Percentiles rank a stretch among this genome's conserved stretches.
Evolutionary conservation across 192 early-diverging fungal genomes (phyloP).

Genomic region (Backusella tarrabulga): DNA sequence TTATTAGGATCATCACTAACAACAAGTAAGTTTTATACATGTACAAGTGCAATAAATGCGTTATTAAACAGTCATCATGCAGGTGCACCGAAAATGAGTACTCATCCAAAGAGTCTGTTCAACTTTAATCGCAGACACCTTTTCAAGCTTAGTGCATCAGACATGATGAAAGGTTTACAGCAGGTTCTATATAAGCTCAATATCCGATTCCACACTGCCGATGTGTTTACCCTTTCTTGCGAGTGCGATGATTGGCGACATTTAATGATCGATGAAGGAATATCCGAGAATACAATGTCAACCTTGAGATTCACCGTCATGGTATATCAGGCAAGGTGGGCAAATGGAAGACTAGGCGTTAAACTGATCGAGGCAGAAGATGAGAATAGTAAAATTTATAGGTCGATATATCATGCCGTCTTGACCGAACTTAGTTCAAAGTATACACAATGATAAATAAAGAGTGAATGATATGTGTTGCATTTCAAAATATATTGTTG

Average conservation of each 20-base stretch:
- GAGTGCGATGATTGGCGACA: not conserved
- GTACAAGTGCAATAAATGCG: not conserved
- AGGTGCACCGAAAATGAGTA: not conserved
- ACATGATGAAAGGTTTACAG: constrained; percentile 13
- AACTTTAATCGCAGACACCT: constrained; percentile 23
- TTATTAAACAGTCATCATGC: too few species aligned
- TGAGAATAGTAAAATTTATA: constrained; percentile 3
- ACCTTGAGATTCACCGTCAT: constrained; percentile 6
- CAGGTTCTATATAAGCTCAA: not conserved
- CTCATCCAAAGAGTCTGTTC: constrained; percentile 24
- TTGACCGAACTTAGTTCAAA: constrained; percentile 11
- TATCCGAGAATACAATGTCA: not conserved
- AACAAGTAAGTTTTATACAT: not conserved
- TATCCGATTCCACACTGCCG: not conserved
- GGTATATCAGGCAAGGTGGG: constrained; percentile 25
- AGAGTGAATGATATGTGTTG: not conserved
- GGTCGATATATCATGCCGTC: constrained; percentile 11
- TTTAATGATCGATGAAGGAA: not conserved
- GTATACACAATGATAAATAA: not conserved
- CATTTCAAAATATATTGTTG: too few species aligned
- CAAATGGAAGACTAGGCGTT: constrained; percentile 19
- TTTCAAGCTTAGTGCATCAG: not conserved
- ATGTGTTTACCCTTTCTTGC: constrained; percentile 3
- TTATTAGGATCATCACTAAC: not conserved
- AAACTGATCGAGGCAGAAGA: constrained; percentile 22